A percentile compares a stretch with the other conserved stretches of the same genome.
Conservation (phyloP, 2,329 filamentous ascomycete genomes). For the Diplodia seriata region DNA sequence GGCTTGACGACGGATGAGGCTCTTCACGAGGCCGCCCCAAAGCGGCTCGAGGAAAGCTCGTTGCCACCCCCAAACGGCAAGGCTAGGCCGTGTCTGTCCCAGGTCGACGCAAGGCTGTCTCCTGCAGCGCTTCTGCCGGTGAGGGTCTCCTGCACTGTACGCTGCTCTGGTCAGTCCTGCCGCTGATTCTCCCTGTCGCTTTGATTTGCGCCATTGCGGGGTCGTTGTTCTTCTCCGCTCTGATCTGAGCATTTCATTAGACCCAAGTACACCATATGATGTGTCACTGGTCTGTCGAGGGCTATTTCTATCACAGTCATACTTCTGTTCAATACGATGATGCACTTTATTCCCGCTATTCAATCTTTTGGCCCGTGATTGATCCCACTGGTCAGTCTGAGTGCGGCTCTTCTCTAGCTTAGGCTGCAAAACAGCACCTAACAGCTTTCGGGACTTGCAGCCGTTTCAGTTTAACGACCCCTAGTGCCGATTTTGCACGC, state of each 20-base stretch:
- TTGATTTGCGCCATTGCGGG: neutral
- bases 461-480: neutral
- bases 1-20: neutral
- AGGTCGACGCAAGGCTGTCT: neutral
- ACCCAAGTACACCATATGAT: neutral
- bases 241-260: neutral
- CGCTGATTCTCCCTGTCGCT: neutral
- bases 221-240: neutral
- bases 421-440: slow-evolving; percentile 6
- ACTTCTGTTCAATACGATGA: slow-evolving; percentile 6
- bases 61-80: neutral
- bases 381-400: neutral
- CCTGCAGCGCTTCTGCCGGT: slow-evolving; percentile 1
- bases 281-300: neutral
- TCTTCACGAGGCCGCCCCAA: slow-evolving; percentile 14
- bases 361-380: neutral
- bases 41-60: neutral
- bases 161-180: neutral
- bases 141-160: neutral
- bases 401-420: slow-evolving; percentile 4
- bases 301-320: slow-evolving; percentile 6
- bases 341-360: neutral
- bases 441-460: neutral
- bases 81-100: neutral
- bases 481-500: neutral